phyloP scores from a whole-genome alignment of 495 filamentous ascomycete genomes.

The Daldinia decipiens region DNA sequence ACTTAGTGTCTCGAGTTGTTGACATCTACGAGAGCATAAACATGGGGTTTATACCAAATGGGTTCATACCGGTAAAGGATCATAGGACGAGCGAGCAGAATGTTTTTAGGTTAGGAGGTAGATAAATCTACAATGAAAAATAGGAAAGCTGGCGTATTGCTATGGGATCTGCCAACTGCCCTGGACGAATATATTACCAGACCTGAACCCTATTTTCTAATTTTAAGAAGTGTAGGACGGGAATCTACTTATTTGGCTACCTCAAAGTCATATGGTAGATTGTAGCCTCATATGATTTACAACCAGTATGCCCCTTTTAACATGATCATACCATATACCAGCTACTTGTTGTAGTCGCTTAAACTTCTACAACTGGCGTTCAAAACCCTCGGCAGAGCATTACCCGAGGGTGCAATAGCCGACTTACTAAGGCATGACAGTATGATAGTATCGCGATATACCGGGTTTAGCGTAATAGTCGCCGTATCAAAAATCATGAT shows the following conservation, averaged over 20 bases:
- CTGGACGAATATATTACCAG: too few species aligned
- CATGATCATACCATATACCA: conserved; percentile 8
- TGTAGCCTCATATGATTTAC: conserved; percentile 6
- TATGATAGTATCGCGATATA: conserved; percentile 21
- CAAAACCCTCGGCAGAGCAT: conserved; percentile 17
- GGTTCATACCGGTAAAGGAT: too few species aligned
- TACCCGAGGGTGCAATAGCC: conserved; percentile 38
- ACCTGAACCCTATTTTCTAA: not conserved
- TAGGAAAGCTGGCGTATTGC: not conserved
- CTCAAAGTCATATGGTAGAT: conserved; percentile 10
- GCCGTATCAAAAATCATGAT: not conserved
- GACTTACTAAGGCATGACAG: conserved; percentile 34
- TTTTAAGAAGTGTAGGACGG: not conserved
- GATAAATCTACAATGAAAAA: not conserved
- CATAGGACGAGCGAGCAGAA: too few species aligned
- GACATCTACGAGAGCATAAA: too few species aligned
- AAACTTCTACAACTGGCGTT: conserved; percentile 7
- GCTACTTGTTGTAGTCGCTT: conserved; percentile 6
- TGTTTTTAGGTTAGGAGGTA: too few species aligned
- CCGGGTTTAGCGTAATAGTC: conserved; percentile 3
- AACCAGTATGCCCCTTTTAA: conserved; percentile 3
- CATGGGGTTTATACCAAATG: too few species aligned
- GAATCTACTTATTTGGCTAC: not conserved
- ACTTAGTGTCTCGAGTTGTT: too few species aligned
- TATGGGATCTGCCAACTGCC: not conserved